These are phyloP conservation scores for Grifola frondosa DNA, from an alignment of 1,284 basidiomycete genomes.

Conservation along the genomic window DNA sequence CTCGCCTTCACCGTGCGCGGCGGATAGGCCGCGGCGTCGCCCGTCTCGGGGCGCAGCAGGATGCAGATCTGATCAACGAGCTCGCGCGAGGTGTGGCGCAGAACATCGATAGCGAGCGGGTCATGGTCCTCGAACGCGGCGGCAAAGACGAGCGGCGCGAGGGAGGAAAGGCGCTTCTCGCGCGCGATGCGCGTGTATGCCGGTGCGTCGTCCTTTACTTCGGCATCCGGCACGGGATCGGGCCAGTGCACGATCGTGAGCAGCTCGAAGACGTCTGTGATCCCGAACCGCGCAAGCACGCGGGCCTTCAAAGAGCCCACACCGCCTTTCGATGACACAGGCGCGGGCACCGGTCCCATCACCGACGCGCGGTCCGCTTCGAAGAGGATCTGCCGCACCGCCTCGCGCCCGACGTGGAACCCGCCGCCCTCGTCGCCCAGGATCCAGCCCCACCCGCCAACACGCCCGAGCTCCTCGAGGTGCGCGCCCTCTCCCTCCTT, in stretches of 20 bases:
- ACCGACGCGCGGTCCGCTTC: constrained; percentile 56
- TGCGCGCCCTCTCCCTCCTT: constrained; percentile 35
- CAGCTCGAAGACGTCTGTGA: constrained; percentile 58
- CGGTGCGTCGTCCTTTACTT: constrained; percentile 22
- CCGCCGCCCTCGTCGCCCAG: constrained; percentile 81
- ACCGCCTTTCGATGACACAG: constrained; percentile 10
- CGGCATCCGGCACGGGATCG: constrained; percentile 40
- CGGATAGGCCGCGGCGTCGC: constrained; percentile 18
- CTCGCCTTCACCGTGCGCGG: constrained; percentile 49
- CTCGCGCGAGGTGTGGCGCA: constrained; percentile 47
- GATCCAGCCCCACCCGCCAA: constrained; percentile 83
- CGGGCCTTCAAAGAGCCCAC: constrained; percentile 27
- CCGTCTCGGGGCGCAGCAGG: constrained; percentile 44
- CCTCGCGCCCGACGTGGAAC: constrained; percentile 71
- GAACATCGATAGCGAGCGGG: constrained; percentile 56
- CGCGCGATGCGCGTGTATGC: constrained; percentile 43
- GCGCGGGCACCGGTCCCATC: constrained; percentile 32
- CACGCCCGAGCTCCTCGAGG: constrained; percentile 61
- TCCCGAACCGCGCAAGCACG: constrained; percentile 56
- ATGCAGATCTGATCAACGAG: constrained; percentile 64
- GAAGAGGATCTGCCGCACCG: constrained; percentile 61
- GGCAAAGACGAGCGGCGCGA: constrained; percentile 70
- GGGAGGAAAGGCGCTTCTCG: constrained; percentile 72
- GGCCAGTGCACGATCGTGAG: constrained; percentile 59
- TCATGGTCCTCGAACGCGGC: constrained; percentile 67